Conservation (phyloP, 2,329 filamentous ascomycete species). For the Penicillium decumbens region DNA sequence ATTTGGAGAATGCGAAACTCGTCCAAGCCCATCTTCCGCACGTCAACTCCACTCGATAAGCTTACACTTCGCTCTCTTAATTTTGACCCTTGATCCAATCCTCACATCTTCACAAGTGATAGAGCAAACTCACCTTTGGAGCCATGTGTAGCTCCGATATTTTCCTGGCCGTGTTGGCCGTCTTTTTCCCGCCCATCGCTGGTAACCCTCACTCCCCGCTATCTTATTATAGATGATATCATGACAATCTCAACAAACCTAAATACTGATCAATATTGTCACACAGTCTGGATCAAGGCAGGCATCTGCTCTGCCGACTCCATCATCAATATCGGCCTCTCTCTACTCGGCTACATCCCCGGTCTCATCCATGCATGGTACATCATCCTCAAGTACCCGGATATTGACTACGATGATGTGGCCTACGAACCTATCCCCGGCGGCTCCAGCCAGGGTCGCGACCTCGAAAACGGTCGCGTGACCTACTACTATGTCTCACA, state of each 20-base stretch:
- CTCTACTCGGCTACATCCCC: constrained; percentile 70
- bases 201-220: constrained; percentile 37
- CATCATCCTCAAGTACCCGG: constrained; percentile 88
- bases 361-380: constrained; percentile 96
- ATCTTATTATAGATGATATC: background rate
- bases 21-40: constrained; percentile 2
- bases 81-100: background rate
- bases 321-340: constrained; percentile 91
- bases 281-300: constrained; percentile 87
- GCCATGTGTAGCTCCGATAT: constrained; percentile 58
- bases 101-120: constrained; percentile 10
- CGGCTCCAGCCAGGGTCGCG: constrained; percentile 43
- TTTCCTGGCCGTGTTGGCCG: constrained; percentile 56
- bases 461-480: constrained; percentile 48
- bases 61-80: background rate
- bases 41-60: background rate
- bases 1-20: background rate
- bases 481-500: constrained; percentile 72
- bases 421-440: constrained; percentile 62
- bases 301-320: constrained; percentile 90
- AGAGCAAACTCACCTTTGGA: constrained; percentile 10
- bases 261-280: constrained; percentile 28
- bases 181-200: constrained; percentile 58
- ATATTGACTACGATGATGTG: constrained; percentile 57
- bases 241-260: background rate